Evolutionary conservation across 2,329 filamentous ascomycete genomes (phyloP).

Genomic region (Epichloe elymi): DNA sequence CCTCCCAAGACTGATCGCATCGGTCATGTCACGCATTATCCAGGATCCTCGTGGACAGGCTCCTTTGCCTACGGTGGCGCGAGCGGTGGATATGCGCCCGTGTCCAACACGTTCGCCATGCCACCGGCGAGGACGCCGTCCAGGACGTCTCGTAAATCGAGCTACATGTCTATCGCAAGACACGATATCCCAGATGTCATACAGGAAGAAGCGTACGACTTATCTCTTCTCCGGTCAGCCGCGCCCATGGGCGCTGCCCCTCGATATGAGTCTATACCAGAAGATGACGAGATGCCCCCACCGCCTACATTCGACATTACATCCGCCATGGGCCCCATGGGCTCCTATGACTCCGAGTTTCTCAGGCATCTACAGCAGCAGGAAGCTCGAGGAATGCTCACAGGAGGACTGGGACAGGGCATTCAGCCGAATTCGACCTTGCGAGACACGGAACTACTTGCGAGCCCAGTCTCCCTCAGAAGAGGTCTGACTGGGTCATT

Average conservation of each 20-base stretch:
- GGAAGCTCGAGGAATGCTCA: constrained; percentile 41
- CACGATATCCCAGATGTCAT: constrained; percentile 15
- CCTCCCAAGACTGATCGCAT: constrained; percentile 9
- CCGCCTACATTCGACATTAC: constrained; percentile 31
- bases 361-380: constrained; percentile 33
- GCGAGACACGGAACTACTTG: constrained; percentile 36
- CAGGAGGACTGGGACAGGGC: constrained; percentile 44
- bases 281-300: constrained; percentile 16
- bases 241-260: constrained; percentile 25
- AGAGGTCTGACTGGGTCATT: constrained; percentile 28
- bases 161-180: constrained; percentile 13
- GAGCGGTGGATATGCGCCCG: constrained; percentile 15
- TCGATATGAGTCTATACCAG: constrained; percentile 18
- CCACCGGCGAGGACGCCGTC: constrained; percentile 8
- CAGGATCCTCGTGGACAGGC: constrained; percentile 14
- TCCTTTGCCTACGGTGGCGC: constrained; percentile 17
- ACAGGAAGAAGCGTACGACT: constrained; percentile 27
- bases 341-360: constrained; percentile 31
- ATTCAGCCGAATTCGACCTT: constrained; percentile 34
- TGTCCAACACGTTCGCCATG: constrained; percentile 7
- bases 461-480: constrained; percentile 20
- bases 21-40: constrained; percentile 9
- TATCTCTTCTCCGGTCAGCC: constrained; percentile 29
- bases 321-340: constrained; percentile 31
- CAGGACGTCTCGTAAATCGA: constrained; percentile 12